Base-by-base conservation (phyloP, 2,329 filamentous ascomycete genomes). In the Penicillium sp. region DNA sequence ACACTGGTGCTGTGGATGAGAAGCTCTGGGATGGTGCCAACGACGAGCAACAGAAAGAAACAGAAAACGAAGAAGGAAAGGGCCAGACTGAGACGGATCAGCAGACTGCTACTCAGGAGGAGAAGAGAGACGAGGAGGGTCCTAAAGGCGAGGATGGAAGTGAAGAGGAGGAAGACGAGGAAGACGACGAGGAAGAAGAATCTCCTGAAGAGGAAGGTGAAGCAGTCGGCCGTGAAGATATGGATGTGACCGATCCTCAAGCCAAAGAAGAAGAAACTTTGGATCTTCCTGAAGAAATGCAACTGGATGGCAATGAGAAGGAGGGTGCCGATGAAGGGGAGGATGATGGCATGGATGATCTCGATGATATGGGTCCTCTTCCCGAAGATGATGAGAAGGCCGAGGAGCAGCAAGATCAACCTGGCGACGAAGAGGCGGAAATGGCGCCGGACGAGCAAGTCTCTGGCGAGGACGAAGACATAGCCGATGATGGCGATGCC, bases 11-110 rank as follows among this genome's bases (percentile, higher is more conserved):
- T 14, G 86, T 97, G 1, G 94, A 98, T 61, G 94, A 98, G 70
- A 98, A 97, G 74, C 89, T 97, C 79, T 98, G 93, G 93, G 90
- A 98, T 65, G 90, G 89, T 26, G 82, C 83, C 31, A 70, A 71
- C 25, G 83, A 87, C 29, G 76, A 84, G 33, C 78, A 90, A 30
- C 67, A 73, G 41, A 73, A 72, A 42, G 81, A 90, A 33, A 82
- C 86, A 1, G 85, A 91, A 33, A 93, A 93, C 53, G 86, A 96
- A 67, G 53, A 79, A 68, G 50, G 73, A 54, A 67, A 76, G 67
- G 71, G 77, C 31, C 57, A 63, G 8, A 64, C 72, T 9, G 68
- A 76, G 28, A 62, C 72, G 16, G 68, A 87, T 43, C 72, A 85
- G 14, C 83, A 87, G 56, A 64, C 70, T 7, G 67, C 72, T 14